phyloP scores from a whole-genome alignment of 2,329 filamentous ascomycete species.

The Xylariales sp. region DNA sequence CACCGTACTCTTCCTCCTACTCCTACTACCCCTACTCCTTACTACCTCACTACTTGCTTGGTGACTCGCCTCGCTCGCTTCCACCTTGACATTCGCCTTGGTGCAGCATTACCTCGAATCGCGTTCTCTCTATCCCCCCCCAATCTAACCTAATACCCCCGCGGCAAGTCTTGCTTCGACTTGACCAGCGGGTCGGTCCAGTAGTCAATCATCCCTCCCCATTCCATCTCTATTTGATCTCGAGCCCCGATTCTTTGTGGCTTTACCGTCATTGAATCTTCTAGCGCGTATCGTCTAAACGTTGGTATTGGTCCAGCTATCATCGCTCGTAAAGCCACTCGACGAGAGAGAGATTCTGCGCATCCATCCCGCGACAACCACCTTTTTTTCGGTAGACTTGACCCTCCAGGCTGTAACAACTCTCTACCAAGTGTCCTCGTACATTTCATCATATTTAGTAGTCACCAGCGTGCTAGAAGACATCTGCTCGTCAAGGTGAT shows the following conservation, averaged over 20 bases:
- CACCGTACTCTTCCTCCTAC: background rate
- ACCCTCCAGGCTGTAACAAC: slow-evolving; percentile 46
- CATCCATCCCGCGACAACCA: slow-evolving; percentile 32
- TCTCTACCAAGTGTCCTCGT: slow-evolving; percentile 42
- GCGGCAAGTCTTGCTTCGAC: slow-evolving; percentile 40
- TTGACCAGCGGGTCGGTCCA: slow-evolving; percentile 41
- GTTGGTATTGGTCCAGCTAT: slow-evolving; percentile 29
- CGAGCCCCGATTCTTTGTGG: slow-evolving; percentile 34
- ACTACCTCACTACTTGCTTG: slow-evolving; percentile 14
- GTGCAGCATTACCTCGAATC: slow-evolving; percentile 5
- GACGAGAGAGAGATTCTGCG: slow-evolving; percentile 30
- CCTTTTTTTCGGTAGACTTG: slow-evolving; percentile 43
- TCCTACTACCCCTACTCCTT: no score
- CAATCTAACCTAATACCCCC: slow-evolving; percentile 21
- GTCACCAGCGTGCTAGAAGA: slow-evolving; percentile 45
- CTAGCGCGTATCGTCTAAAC: slow-evolving; percentile 24
- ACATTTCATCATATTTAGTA: slow-evolving; percentile 45
- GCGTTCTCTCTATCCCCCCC: slow-evolving; percentile 1
- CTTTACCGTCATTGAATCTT: slow-evolving; percentile 20
- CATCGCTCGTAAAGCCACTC: slow-evolving; percentile 34
- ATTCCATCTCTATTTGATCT: background rate
- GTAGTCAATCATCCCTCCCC: slow-evolving; percentile 34
- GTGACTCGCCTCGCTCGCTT: slow-evolving; percentile 9
- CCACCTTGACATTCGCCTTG: background rate
- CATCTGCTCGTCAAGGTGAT: slow-evolving; percentile 46